These are phyloP conservation scores for Salpingoeca rosetta DNA, from an alignment of 78 protist genomes.

Conservation along the genomic window DNA sequence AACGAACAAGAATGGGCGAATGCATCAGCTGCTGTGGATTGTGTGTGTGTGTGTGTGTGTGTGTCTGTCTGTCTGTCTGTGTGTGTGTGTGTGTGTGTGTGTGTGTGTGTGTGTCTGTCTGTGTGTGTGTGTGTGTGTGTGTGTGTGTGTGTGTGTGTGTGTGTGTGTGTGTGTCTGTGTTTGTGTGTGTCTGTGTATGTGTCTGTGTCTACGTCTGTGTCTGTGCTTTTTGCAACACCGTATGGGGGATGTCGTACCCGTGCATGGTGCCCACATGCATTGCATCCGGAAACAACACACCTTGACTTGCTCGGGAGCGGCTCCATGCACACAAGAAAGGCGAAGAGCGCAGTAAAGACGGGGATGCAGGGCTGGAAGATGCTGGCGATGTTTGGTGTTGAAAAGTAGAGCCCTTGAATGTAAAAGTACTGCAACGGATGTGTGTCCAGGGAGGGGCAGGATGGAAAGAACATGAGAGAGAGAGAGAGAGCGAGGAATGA, in stretches of 20 bases:
- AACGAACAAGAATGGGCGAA: background rate
- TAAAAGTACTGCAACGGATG: background rate
- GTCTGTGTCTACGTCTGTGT: too few relatives aligned
- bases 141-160: conserved; percentile 4
- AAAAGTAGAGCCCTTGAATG: background rate
- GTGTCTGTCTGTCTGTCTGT: conserved; percentile 13
- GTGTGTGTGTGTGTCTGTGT: too few relatives aligned
- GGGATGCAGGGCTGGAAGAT: background rate
- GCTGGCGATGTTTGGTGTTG: background rate
- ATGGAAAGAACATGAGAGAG: background rate
- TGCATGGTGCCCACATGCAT: too few relatives aligned
- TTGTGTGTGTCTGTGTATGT: too few relatives aligned
- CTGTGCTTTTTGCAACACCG: too few relatives aligned
- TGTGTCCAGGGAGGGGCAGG: background rate
- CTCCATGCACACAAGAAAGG: background rate
- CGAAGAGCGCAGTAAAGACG: background rate
- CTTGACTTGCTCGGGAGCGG: background rate
- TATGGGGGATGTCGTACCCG: too few relatives aligned
- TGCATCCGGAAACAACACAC: too few relatives aligned
- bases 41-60: too few relatives aligned
- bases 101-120: conserved; percentile 11
- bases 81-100: conserved; percentile 11
- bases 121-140: background rate
- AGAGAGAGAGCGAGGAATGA: too few relatives aligned
- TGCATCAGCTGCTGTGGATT: background rate